phyloP scores from a whole-genome alignment of 768 basidiomycete genomes.

The Phylloporus sp. region DNA sequence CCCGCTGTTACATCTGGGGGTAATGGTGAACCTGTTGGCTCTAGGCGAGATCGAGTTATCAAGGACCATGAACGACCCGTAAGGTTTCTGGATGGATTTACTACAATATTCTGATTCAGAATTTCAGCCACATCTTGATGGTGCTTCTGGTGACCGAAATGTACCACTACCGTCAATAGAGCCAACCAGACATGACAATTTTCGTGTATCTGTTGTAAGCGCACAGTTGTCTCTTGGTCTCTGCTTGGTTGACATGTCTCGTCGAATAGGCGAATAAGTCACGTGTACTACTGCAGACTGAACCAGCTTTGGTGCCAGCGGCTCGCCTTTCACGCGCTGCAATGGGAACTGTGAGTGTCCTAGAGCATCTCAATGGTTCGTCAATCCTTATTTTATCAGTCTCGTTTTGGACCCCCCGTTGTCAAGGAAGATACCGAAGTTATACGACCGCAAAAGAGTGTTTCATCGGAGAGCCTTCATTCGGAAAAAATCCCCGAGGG shows the following conservation, averaged over 20 bases:
- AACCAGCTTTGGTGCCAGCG: slow-evolving; percentile 1
- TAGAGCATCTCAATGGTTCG: too few relatives aligned
- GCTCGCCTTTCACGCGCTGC: slow-evolving; percentile 17
- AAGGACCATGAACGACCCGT: slow-evolving; percentile 26
- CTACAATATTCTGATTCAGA: slow-evolving; percentile 5
- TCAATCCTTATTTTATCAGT: slow-evolving; percentile 13
- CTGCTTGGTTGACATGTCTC: neutral
- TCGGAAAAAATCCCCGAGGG: slow-evolving; percentile 14
- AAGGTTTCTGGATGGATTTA: neutral
- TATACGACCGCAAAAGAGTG: neutral
- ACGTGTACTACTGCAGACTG: slow-evolving; percentile 6
- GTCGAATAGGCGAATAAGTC: slow-evolving; percentile 7
- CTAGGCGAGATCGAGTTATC: slow-evolving; percentile 13
- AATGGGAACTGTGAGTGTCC: slow-evolving; percentile 14
- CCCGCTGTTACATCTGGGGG: slow-evolving; percentile 7
- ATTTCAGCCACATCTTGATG: slow-evolving; percentile 17
- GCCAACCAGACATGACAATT: slow-evolving; percentile 9
- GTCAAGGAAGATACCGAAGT: slow-evolving; percentile 16
- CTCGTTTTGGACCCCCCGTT: slow-evolving; percentile 32
- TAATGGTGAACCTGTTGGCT: slow-evolving; percentile 19
- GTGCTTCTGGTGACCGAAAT: neutral
- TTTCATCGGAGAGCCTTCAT: slow-evolving; percentile 17
- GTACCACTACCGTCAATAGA: neutral
- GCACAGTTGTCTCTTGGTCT: neutral
- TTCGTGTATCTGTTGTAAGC: slow-evolving; percentile 19